Conservation (phyloP, 2,329 filamentous ascomycete species). For the Onygenales sp. region DNA sequence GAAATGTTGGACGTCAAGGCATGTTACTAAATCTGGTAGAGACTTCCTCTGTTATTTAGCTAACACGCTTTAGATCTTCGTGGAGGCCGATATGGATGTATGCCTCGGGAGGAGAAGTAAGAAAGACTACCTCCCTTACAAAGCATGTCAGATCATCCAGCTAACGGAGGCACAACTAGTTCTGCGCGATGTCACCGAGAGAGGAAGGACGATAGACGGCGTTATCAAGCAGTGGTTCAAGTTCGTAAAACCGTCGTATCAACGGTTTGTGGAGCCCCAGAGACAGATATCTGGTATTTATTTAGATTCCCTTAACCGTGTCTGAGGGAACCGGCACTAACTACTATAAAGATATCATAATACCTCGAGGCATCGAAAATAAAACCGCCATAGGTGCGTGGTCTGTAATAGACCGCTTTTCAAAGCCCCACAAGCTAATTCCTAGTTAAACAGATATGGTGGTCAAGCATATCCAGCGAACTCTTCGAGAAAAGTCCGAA, state of each 20-base stretch:
- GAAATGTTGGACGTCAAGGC: constrained; percentile 87
- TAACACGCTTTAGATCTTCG: constrained; percentile 61
- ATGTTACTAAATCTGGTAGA: constrained; percentile 14
- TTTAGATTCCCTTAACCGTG: too few relatives aligned
- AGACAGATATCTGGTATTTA: constrained; percentile 65
- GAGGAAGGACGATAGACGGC: constrained; percentile 84
- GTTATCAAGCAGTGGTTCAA: constrained; percentile 97
- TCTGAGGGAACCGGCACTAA: neutral
- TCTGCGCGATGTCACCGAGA: constrained; percentile 76
- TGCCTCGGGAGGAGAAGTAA: constrained; percentile 80
- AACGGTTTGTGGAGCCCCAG: constrained; percentile 88
- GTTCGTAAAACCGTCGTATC: constrained; percentile 95
- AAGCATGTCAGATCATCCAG: neutral
- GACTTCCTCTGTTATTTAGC: constrained; percentile 3
- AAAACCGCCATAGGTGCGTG: constrained; percentile 63
- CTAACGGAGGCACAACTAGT: constrained; percentile 42
- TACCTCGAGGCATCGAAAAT: constrained; percentile 91
- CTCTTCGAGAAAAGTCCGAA: constrained; percentile 74
- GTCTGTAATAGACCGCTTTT: neutral
- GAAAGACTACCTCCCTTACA: constrained; percentile 18
- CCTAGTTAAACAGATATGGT: constrained; percentile 60
- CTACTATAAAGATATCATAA: constrained; percentile 63
- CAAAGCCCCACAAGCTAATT: constrained; percentile 12
- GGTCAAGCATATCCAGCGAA: constrained; percentile 82
- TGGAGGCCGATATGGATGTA: constrained; percentile 89